Conservation (phyloP, 805 yeast genomes). For the Vanderwaltozyma tropicalis region DNA sequence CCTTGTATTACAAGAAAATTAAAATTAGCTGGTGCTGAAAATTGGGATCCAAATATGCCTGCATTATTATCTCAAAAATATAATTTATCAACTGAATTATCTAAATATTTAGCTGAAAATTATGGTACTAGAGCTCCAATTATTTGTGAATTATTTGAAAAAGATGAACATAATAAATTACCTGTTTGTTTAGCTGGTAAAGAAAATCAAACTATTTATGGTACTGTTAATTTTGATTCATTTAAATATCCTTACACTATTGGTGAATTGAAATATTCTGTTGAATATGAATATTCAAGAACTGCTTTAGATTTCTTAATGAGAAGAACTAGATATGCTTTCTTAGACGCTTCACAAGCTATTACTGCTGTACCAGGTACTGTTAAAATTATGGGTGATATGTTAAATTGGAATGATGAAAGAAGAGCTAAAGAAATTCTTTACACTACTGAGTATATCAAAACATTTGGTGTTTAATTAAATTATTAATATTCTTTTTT, state of each 20-base stretch:
- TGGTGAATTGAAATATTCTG: slow-evolving; percentile 78
- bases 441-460: slow-evolving; percentile 47
- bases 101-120: slow-evolving; percentile 73
- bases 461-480: slow-evolving; percentile 45
- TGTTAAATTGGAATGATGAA: slow-evolving; percentile 61
- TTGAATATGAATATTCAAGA: slow-evolving; percentile 74
- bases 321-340: slow-evolving; percentile 88
- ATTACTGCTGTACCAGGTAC: slow-evolving; percentile 72
- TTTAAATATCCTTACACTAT: slow-evolving; percentile 80
- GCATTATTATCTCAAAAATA: slow-evolving; percentile 76
- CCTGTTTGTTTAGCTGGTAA: slow-evolving; percentile 54
- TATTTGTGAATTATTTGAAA: slow-evolving; percentile 46
- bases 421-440: slow-evolving; percentile 41
- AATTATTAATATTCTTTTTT: not conserved
- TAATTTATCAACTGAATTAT: slow-evolving; percentile 59
- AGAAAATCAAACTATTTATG: slow-evolving; percentile 14
- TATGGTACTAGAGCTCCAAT: slow-evolving; percentile 86
- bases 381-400: slow-evolving; percentile 73
- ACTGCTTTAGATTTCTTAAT: slow-evolving; percentile 85
- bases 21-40: slow-evolving; percentile 70
- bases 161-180: slow-evolving; percentile 44
- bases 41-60: slow-evolving; percentile 61
- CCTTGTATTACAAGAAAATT: slow-evolving; percentile 35
- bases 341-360: slow-evolving; percentile 81
- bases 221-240: slow-evolving; percentile 19